phyloP scores from a whole-genome alignment of 257 asterid genomes.

The Solanum peruvianum region DNA sequence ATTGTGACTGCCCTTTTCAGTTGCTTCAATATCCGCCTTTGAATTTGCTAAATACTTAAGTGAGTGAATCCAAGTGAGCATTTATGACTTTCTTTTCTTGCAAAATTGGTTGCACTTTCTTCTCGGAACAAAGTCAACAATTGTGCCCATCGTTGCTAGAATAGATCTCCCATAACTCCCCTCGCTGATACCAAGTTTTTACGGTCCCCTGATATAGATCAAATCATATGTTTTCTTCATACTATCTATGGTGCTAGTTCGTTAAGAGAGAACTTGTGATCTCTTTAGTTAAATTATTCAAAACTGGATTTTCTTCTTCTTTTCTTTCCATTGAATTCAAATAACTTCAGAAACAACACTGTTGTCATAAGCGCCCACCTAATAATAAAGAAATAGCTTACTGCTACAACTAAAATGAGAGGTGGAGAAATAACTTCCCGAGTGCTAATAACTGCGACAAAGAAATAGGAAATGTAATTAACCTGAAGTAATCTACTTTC shows the following conservation, averaged over 20 bases:
- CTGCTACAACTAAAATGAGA: not conserved
- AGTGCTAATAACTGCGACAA: not conserved
- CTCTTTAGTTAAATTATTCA: not conserved
- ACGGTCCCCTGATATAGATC: not conserved
- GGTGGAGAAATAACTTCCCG: not conserved
- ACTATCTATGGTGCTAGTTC: not conserved
- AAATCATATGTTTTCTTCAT: not conserved
- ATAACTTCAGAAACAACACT: not conserved
- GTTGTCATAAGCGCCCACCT: not conserved
- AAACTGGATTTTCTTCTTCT: not conserved
- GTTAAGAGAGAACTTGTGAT: not conserved
- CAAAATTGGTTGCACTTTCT: not conserved
- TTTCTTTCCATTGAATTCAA: not conserved
- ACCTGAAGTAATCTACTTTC: not conserved
- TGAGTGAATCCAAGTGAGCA: not conserved
- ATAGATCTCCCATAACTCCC: not conserved
- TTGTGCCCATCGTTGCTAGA: not conserved
- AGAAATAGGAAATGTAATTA: not conserved
- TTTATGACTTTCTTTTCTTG: not conserved
- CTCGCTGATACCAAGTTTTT: not conserved
- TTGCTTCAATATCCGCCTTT: not conserved
- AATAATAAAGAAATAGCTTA: not conserved
- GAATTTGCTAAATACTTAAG: not conserved
- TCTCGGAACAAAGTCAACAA: not conserved
- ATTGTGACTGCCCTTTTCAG: not conserved